These are phyloP conservation scores for Wickerhamiella domercqiae DNA, from an alignment of 805 yeast genomes.

Conservation along the genomic window DNA sequence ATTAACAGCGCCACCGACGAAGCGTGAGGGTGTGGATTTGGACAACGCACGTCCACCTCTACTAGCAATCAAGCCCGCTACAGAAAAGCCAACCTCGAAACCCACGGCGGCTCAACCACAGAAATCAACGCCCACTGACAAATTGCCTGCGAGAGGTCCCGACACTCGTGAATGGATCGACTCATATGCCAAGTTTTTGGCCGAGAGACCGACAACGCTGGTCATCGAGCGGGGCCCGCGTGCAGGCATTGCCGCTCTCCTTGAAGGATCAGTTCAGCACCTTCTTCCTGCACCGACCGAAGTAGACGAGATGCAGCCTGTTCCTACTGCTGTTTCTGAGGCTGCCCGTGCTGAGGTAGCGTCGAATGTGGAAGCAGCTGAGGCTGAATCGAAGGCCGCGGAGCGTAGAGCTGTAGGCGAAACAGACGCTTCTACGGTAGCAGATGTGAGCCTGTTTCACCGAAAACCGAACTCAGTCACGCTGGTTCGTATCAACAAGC, in stretches of 20 bases:
- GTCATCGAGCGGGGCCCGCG: constrained; percentile 6
- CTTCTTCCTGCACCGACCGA: background rate
- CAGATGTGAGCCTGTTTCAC: constrained; percentile 6
- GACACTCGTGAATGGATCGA: constrained; percentile 12
- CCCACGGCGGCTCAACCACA: constrained; percentile 1
- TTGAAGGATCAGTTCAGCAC: background rate
- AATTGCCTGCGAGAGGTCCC: background rate
- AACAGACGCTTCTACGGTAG: background rate
- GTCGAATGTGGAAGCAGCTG: no score
- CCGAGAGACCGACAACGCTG: constrained; percentile 17
- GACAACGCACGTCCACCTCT: no score
- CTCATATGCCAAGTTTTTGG: constrained; percentile 15
- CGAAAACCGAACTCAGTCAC: constrained; percentile 11
- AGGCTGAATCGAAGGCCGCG: background rate
- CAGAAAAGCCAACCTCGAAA: background rate
- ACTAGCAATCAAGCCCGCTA: background rate
- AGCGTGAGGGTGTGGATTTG: constrained; percentile 3
- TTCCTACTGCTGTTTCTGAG: background rate
- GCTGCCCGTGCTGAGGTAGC: no score
- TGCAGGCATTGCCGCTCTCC: background rate
- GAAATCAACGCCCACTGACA: background rate
- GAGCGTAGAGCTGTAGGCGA: no score
- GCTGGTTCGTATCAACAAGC: constrained; percentile 15
- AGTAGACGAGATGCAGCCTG: background rate
- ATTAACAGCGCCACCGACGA: constrained; percentile 8